Percentiles rank a stretch among this genome's conserved stretches.
Conservation (phyloP, 768 basidiomycete species). For the Leccinum broughii region DNA sequence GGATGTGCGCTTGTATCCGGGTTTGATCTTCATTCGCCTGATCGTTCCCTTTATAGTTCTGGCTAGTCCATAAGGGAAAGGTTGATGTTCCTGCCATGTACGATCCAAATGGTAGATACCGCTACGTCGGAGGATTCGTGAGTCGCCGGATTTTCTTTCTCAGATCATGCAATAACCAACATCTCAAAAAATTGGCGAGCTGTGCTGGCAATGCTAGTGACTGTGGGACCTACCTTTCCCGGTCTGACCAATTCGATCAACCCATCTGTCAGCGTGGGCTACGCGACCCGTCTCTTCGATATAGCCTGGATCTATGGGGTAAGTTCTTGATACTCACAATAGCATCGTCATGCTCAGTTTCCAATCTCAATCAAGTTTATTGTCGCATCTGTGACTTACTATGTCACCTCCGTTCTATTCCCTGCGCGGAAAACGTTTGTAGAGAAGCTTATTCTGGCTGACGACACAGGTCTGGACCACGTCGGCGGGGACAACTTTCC, state of each 20-base stretch:
- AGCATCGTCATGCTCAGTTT: neutral
- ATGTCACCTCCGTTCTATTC: slow-evolving; percentile 26
- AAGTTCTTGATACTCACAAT: slow-evolving; percentile 25
- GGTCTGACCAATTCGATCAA: slow-evolving; percentile 79
- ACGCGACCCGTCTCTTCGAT: slow-evolving; percentile 57
- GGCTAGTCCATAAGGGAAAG: slow-evolving; percentile 69
- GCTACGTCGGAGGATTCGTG: slow-evolving; percentile 75
- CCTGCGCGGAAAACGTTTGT: slow-evolving; percentile 29
- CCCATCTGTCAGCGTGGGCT: slow-evolving; percentile 58
- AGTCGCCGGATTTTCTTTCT: slow-evolving; percentile 27
- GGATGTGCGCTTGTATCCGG: slow-evolving; percentile 41
- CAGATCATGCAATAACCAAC: neutral
- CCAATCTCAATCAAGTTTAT: slow-evolving; percentile 19
- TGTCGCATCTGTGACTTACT: slow-evolving; percentile 27
- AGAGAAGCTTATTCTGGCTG: slow-evolving; percentile 25
- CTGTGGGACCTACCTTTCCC: slow-evolving; percentile 72
- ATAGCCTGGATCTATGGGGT: slow-evolving; percentile 80
- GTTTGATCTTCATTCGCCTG: neutral
- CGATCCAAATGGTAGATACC: slow-evolving; percentile 72
- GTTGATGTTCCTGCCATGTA: slow-evolving; percentile 88
- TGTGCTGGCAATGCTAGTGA: slow-evolving; percentile 62
- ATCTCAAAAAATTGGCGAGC: slow-evolving; percentile 76
- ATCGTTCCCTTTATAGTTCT: slow-evolving; percentile 50
- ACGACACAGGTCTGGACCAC: slow-evolving; percentile 9
- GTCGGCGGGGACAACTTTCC: neutral